Evolutionary conservation across 1,139 yeast genomes (phyloP).

Genomic region (Saccharomyces hybrid): DNA sequence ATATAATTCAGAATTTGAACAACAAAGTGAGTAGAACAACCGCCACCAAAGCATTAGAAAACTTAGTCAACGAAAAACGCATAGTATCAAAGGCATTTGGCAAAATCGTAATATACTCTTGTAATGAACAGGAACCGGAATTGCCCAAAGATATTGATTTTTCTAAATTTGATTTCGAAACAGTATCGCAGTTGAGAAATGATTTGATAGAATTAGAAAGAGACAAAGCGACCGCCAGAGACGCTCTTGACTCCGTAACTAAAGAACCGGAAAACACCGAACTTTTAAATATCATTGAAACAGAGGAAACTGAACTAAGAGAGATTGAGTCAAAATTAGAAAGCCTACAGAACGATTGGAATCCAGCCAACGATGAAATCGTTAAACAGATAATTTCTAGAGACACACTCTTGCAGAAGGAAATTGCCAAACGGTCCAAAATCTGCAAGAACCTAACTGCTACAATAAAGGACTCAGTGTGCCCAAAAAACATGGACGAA

Average conservation of each 20-base stretch:
- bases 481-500: conserved; percentile 19
- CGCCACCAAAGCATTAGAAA: conserved; percentile 31
- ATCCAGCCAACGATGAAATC: conserved; percentile 13
- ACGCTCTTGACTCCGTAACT: conserved; percentile 9
- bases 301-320: conserved; percentile 7
- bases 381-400: conserved; percentile 8
- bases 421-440: conserved; percentile 12
- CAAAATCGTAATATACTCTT: conserved; percentile 34
- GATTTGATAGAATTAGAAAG: conserved; percentile 18
- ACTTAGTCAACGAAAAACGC: conserved; percentile 26
- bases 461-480: conserved; percentile 20
- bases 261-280: conserved; percentile 19
- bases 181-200: conserved; percentile 16
- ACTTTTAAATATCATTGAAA: conserved; percentile 9
- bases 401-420: conserved; percentile 14
- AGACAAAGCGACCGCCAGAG: conserved; percentile 12
- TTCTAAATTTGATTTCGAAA: conserved; percentile 14
- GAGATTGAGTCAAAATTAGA: conserved; percentile 8
- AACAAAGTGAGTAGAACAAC: conserved; percentile 30
- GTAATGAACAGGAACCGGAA: conserved; percentile 24
- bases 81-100: conserved; percentile 35
- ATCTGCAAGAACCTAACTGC: conserved; percentile 12
- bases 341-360: conserved; percentile 12
- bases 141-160: conserved; percentile 9
- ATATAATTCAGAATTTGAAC: conserved; percentile 36